Evolutionary conservation across 2,329 filamentous ascomycete genomes (phyloP).

Genomic region (Pseudogymnoascus sp.): DNA sequence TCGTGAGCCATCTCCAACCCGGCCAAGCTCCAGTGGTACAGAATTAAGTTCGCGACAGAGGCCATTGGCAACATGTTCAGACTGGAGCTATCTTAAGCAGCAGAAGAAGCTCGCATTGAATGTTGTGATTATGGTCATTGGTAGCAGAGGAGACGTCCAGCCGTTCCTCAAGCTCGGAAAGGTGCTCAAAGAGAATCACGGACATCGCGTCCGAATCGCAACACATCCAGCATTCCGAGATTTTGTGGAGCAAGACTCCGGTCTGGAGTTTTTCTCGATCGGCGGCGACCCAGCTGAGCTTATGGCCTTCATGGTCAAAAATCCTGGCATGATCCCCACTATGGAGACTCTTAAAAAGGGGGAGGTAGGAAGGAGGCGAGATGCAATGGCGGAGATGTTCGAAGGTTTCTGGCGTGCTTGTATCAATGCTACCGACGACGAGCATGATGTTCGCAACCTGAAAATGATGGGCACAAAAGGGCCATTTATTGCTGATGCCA

Average conservation of each 20-base stretch:
- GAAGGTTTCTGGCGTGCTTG: slow-evolving; percentile 75
- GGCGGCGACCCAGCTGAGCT: slow-evolving; percentile 72
- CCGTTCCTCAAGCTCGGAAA: slow-evolving; percentile 70
- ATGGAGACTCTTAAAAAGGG: slow-evolving; percentile 64
- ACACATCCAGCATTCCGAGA: slow-evolving; percentile 71
- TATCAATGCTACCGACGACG: slow-evolving; percentile 63
- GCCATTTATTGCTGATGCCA: slow-evolving; percentile 65
- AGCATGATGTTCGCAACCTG: slow-evolving; percentile 49
- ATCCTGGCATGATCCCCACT: slow-evolving; percentile 67
- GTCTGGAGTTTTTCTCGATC: slow-evolving; percentile 71
- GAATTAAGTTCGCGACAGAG: neutral
- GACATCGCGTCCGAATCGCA: slow-evolving; percentile 68
- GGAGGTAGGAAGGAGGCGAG: slow-evolving; percentile 58
- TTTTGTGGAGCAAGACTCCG: slow-evolving; percentile 61
- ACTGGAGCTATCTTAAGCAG: slow-evolving; percentile 13
- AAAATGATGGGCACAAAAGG: slow-evolving; percentile 55
- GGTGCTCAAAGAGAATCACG: slow-evolving; percentile 59
- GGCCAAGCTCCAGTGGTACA: neutral
- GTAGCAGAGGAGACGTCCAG: slow-evolving; percentile 70
- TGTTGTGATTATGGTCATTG: slow-evolving; percentile 78
- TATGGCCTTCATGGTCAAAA: slow-evolving; percentile 81
- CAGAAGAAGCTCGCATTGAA: slow-evolving; percentile 46
- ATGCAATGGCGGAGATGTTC: slow-evolving; percentile 73
- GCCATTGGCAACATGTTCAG: slow-evolving; percentile 9
- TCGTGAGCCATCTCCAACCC: neutral